Conservation (phyloP, 2,329 filamentous ascomycete species). For the Scleromitrula shiraiana region DNA sequence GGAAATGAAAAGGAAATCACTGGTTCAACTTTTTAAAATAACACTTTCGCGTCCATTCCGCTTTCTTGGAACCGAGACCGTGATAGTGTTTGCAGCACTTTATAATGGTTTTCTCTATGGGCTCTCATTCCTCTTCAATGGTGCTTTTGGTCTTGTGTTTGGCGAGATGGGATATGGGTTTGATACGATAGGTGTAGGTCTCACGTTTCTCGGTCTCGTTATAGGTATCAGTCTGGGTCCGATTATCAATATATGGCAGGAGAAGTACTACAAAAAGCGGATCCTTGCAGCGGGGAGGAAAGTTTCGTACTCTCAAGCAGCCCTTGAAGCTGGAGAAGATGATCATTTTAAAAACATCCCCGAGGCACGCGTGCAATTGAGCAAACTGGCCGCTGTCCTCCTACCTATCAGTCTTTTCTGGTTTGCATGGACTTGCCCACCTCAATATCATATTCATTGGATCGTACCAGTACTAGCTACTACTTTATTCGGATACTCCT, state of each 20-base stretch:
- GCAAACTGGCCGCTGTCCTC: slow-evolving; percentile 33
- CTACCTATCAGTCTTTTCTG: slow-evolving; percentile 31
- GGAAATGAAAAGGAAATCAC: slow-evolving; percentile 6
- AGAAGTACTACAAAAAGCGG: slow-evolving; percentile 31
- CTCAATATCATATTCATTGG: slow-evolving; percentile 19
- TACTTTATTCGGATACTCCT: slow-evolving; percentile 41
- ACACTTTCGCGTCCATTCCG: slow-evolving; percentile 34
- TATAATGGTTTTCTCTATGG: slow-evolving; percentile 54
- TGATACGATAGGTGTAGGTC: slow-evolving; percentile 32
- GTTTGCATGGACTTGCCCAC: slow-evolving; percentile 32
- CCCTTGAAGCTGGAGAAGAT: not conserved
- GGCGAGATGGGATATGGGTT: slow-evolving; percentile 36
- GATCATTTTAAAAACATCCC: slow-evolving; percentile 30
- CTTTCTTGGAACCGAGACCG: slow-evolving; percentile 51
- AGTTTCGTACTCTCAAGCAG: not conserved
- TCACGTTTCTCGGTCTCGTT: slow-evolving; percentile 33
- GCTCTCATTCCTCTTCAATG: slow-evolving; percentile 36
- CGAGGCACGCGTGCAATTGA: slow-evolving; percentile 36
- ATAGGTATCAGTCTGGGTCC: slow-evolving; percentile 35
- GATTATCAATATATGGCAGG: slow-evolving; percentile 34
- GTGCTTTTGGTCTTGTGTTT: slow-evolving; percentile 41
- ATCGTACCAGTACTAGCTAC: slow-evolving; percentile 42
- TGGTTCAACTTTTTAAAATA: slow-evolving; percentile 7
- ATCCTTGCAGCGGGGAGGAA: slow-evolving; percentile 30
- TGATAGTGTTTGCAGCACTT: slow-evolving; percentile 50